These are phyloP conservation scores for Pseudogymnoascus sp. DNA, from an alignment of 2,329 filamentous ascomycete genomes.

Conservation along the genomic window DNA sequence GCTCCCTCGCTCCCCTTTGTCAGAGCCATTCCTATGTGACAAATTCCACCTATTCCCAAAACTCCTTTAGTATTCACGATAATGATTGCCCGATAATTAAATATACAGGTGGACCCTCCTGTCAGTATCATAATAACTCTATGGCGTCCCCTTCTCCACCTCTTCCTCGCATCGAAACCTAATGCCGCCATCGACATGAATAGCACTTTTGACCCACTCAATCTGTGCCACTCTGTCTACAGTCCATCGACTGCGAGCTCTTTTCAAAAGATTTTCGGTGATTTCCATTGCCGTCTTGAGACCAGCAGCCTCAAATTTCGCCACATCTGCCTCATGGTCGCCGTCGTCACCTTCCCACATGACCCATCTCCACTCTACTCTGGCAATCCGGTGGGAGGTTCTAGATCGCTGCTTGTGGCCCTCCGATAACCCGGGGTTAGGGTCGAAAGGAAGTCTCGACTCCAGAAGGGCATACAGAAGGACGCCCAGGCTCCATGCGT, in stretches of 20 bases:
- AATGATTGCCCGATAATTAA: conserved; percentile 2
- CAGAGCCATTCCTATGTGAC: not conserved
- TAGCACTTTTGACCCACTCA: conserved; percentile 70
- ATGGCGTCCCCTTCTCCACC: not conserved
- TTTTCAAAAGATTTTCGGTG: conserved; percentile 77
- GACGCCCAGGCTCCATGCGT: conserved; percentile 93
- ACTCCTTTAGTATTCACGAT: conserved; percentile 1
- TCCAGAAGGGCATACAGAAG: conserved; percentile 90
- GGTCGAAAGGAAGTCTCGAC: conserved; percentile 87
- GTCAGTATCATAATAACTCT: conserved; percentile 7
- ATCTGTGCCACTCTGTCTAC: conserved; percentile 65
- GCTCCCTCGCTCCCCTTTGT: not conserved
- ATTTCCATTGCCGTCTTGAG: conserved; percentile 71
- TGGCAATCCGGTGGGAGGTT: conserved; percentile 88
- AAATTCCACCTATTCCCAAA: not conserved
- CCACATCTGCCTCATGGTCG: conserved; percentile 66
- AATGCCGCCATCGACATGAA: conserved; percentile 58
- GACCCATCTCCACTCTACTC: conserved; percentile 93
- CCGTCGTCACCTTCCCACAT: conserved; percentile 77
- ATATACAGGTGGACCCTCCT: not conserved
- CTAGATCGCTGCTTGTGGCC: conserved; percentile 69
- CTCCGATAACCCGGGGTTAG: conserved; percentile 68
- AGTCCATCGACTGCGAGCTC: conserved; percentile 70
- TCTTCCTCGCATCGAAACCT: conserved; percentile 48
- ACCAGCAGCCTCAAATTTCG: conserved; percentile 54